Base-by-base conservation (phyloP, 2,329 filamentous ascomycete species). In the Fusarium verrucosum region DNA sequence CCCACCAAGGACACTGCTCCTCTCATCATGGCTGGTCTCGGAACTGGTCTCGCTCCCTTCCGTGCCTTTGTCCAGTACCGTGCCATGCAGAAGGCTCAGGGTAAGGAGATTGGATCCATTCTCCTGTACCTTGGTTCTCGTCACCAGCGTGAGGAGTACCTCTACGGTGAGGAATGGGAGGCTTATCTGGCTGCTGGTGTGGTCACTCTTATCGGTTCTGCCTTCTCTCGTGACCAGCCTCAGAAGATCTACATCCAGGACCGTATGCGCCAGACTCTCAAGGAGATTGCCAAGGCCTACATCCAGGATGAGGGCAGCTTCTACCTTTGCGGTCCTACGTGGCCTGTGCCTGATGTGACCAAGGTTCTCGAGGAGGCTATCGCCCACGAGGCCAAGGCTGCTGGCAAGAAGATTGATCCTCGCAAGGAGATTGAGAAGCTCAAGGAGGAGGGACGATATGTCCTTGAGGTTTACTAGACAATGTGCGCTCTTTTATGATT, bases 211-310 rank as follows among this genome's bases (percentile, higher is more conserved):
- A 87, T 99, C 46, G 95, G 95, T 49, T 88, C 92, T 47, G 95
- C 95, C 38, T 99, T 99, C 84, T 96, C 92, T 58, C 90, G 95
- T 76, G 95, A 99, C 76, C 95, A 99, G 85, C 91, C 92, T 16
- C 85, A 97, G 82, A 99, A 99, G 88, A 97, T 99, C 68, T 99
- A 99, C 80, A 99, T 99, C 74, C 95, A 99, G 83, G 95, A 99
- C 77, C 88, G 94, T 68, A 99, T 99, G 95, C 85, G 95, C 56
- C 85, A 98, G 85, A 92, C 90, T 1, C 80, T 98, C 58, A 80
- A 83, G 40, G 89, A 95, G 63, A 96, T 99, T 65, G 85, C 92
- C 57, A 82, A 93, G 78, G 91, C 93, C 1, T 98, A 98, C 77
- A 87, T 97, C 67, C 82, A 89, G 73, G 87, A 97, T 69, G 90